These are phyloP conservation scores for Botrytis fabae DNA, from an alignment of 2,329 filamentous ascomycete species.

Conservation along the genomic window DNA sequence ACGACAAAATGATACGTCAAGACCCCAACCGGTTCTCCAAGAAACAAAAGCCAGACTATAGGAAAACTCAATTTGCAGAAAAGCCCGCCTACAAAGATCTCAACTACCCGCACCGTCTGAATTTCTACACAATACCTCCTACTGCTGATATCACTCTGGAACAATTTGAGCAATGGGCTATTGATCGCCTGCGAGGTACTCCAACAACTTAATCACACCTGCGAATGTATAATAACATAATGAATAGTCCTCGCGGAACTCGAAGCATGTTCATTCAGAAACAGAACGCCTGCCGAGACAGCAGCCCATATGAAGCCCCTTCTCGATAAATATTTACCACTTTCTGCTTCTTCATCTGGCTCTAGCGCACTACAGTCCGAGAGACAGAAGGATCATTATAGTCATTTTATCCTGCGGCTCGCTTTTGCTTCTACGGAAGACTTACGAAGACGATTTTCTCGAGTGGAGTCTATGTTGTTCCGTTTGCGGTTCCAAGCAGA, in stretches of 20 bases:
- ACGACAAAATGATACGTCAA: conserved; percentile 39
- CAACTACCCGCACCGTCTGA: conserved; percentile 82
- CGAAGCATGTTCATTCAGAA: conserved; percentile 93
- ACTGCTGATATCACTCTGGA: conserved; percentile 94
- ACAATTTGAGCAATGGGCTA: conserved; percentile 98
- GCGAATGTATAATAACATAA: conserved; percentile 35
- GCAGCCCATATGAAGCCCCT: conserved; percentile 80
- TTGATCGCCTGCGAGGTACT: conserved; percentile 80
- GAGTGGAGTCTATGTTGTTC: conserved; percentile 89
- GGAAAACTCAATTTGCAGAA: conserved; percentile 82
- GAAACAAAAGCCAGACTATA: conserved; percentile 73
- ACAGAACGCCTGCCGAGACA: conserved; percentile 81
- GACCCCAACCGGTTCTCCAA: conserved; percentile 54
- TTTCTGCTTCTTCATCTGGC: conserved; percentile 71
- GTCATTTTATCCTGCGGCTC: conserved; percentile 91
- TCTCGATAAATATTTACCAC: conserved; percentile 81
- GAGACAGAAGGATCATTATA: conserved; percentile 94
- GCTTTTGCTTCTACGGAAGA: conserved; percentile 93
- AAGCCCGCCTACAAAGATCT: conserved; percentile 63
- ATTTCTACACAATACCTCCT: conserved; percentile 86
- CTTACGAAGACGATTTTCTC: conserved; percentile 78
- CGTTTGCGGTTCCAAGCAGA: conserved; percentile 78
- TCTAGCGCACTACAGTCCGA: conserved; percentile 63
- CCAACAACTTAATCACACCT: conserved; percentile 33
- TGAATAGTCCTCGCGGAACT: conserved; percentile 75